Evolutionary conservation across 176 grass and related monocot species (phyloP).

Genomic region (Chloris gayana): DNA sequence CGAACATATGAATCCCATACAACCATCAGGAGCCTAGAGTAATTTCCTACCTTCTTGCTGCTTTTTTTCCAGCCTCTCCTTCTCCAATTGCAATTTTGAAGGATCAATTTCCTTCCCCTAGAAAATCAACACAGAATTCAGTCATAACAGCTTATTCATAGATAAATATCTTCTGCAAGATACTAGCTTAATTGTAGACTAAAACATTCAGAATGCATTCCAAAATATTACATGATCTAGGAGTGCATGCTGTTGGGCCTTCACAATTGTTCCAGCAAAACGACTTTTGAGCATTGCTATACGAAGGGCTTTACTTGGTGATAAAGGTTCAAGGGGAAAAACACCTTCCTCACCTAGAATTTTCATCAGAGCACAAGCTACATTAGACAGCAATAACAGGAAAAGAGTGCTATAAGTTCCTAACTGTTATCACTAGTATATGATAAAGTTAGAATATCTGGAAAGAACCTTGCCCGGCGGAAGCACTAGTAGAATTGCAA

Average conservation of each 20-base stretch:
- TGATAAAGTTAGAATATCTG: not conserved
- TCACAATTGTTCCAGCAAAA: constrained; percentile 91
- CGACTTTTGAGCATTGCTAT: constrained; percentile 72
- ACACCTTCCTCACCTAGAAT: constrained; percentile 51
- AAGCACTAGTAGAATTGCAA: constrained; percentile 39
- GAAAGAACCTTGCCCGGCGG: constrained; percentile 50
- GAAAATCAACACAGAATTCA: constrained; percentile 35
- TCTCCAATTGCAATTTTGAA: constrained; percentile 69
- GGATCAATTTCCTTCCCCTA: constrained; percentile 75
- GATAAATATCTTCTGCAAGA: constrained; percentile 1
- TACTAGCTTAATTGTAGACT: not conserved
- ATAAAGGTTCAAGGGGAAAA: constrained; percentile 61
- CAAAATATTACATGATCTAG: constrained; percentile 66
- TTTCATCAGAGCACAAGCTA: constrained; percentile 18
- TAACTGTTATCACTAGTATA: constrained; percentile 20
- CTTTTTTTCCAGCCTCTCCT: constrained; percentile 72
- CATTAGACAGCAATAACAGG: constrained; percentile 23
- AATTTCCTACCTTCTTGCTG: constrained; percentile 74
- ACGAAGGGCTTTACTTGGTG: constrained; percentile 82
- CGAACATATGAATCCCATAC: constrained; percentile 5
- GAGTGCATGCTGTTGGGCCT: constrained; percentile 78
- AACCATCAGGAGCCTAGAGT: not conserved
- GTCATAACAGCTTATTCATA: not conserved
- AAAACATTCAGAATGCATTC: constrained; percentile 11
- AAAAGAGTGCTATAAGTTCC: not conserved